Base-by-base conservation (phyloP, 371 early-diverging fungal genomes). In the Mucor sp. region DNA sequence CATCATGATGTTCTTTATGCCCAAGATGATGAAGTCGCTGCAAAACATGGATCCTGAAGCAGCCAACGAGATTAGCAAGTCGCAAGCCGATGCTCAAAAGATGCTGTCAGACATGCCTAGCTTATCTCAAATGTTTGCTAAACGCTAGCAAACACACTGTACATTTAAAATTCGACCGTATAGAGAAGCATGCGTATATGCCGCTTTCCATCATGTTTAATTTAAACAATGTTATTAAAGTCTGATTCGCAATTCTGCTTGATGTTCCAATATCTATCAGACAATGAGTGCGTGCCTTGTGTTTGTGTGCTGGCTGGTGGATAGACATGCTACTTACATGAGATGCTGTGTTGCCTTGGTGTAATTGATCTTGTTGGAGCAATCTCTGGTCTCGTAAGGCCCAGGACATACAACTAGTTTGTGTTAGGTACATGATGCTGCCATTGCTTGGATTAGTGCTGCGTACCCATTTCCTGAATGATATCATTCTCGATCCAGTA, bases 1-100 rank as follows among this genome's bases (percentile, higher is more conserved):
- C 12, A 25, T 82, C 33, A 79, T 80, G 78, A 68, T 84, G 68
- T 63, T 84, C 47, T 77, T 76, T 60, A 67, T 84, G 76, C 84
- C 84, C 37, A 84, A 74, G 57, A 75, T 84, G 75, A 74, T 84
- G 74, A 70, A 74, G 14, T 64, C 37, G 7, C 35, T 69, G 12
- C 41, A 73, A 44, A 58, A 78, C 25, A 72, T 82, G 73, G 77
- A 80, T 69, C 81, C 78, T 15, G 81, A 83, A 33, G 69, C 71
- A 5, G 63, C 79, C 35, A 72, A 78, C 15, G 81, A 83, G 55
- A 67, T 79, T 11, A 72, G 44, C 56, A 68, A 78, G 59, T 65
- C 75, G 5, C 79, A 80, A 70, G 64, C 69, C 0, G 77, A 79
- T 47, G 77, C 82, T 6, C 77, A 79, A 61, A 81, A 78, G 55